These are phyloP conservation scores for Puccinia triticina DNA, from an alignment of 1,284 basidiomycete species.

Conservation along the genomic window DNA sequence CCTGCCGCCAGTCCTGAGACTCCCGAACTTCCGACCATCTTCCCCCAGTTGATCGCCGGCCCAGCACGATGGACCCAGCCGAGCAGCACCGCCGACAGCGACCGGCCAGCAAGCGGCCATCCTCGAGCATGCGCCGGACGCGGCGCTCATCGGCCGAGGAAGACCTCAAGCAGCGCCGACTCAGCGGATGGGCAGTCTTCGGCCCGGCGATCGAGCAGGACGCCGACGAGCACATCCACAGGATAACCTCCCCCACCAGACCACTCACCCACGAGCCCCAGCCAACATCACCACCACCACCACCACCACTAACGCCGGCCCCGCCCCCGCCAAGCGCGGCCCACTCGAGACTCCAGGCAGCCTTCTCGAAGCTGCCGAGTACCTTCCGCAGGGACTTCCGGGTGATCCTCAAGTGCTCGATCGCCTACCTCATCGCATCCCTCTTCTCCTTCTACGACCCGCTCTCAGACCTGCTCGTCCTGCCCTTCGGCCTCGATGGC, in stretches of 20 bases:
- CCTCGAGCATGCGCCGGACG: too few species aligned
- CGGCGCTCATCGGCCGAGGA: constrained; percentile 20
- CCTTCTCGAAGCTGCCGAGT: neutral
- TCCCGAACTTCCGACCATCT: too few species aligned
- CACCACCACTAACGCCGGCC: neutral
- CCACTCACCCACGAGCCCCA: constrained; percentile 20
- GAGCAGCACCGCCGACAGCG: neutral
- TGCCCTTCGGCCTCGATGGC: constrained; percentile 57
- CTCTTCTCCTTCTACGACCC: constrained; percentile 84
- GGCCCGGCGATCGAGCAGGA: constrained; percentile 32
- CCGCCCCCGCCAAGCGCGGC: neutral
- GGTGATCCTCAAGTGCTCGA: constrained; percentile 83
- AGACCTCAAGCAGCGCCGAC: constrained; percentile 30
- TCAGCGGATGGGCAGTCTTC: constrained; percentile 41
- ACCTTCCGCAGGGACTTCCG: constrained; percentile 61
- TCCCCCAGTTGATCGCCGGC: too few species aligned
- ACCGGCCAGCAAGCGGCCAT: neutral
- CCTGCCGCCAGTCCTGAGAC: too few species aligned
- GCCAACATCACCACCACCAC: neutral
- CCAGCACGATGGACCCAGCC: neutral
- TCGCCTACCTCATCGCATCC: constrained; percentile 86
- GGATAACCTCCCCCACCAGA: neutral
- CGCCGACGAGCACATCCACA: neutral
- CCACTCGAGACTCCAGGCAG: neutral
- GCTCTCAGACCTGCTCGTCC: constrained; percentile 58